phyloP scores from a whole-genome alignment of 1,284 basidiomycete species.

The Sanghuangporus weigelae region DNA sequence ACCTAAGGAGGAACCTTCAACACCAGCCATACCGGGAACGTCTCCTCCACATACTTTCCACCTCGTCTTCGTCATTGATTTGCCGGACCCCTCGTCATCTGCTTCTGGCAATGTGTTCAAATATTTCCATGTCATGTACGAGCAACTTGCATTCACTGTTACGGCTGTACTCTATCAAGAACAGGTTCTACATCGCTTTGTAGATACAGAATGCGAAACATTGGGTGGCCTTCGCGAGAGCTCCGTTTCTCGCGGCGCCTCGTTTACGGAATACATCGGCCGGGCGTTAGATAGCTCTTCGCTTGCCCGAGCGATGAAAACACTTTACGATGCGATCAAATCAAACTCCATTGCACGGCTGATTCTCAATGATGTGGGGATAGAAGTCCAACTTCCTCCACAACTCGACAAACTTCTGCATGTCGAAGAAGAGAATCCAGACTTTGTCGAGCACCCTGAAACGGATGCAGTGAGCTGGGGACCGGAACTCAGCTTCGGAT shows the following conservation, averaged over 20 bases:
- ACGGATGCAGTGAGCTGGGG: constrained; percentile 62
- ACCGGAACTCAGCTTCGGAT: constrained; percentile 61
- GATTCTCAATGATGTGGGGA: constrained; percentile 66
- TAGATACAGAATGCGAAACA: constrained; percentile 70
- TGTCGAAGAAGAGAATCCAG: constrained; percentile 45
- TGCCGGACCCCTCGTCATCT: constrained; percentile 83
- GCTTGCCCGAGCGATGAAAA: constrained; percentile 70
- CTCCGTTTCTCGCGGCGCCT: constrained; percentile 37
- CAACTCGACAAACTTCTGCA: constrained; percentile 65
- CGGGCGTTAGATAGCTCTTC: constrained; percentile 64
- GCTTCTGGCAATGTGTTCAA: constrained; percentile 67
- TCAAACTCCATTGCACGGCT: constrained; percentile 67
- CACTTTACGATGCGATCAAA: constrained; percentile 72
- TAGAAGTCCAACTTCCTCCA: constrained; percentile 81
- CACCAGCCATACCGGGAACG: constrained; percentile 18
- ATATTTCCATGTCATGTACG: constrained; percentile 82
- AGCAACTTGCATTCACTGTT: constrained; percentile 81
- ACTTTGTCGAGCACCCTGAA: constrained; percentile 38
- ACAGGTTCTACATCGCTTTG: constrained; percentile 79
- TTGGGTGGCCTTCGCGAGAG: constrained; percentile 68
- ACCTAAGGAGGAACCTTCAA: constrained; percentile 1
- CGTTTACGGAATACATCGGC: constrained; percentile 48
- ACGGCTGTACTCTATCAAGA: constrained; percentile 87
- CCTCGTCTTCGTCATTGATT: constrained; percentile 82
- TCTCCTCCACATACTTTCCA: constrained; percentile 80